Evolutionary conservation across 2,329 filamentous ascomycete species (phyloP), one percentile per base, ranked within the genome.

Genomic region (Mycosphaerella sp.): DNA sequence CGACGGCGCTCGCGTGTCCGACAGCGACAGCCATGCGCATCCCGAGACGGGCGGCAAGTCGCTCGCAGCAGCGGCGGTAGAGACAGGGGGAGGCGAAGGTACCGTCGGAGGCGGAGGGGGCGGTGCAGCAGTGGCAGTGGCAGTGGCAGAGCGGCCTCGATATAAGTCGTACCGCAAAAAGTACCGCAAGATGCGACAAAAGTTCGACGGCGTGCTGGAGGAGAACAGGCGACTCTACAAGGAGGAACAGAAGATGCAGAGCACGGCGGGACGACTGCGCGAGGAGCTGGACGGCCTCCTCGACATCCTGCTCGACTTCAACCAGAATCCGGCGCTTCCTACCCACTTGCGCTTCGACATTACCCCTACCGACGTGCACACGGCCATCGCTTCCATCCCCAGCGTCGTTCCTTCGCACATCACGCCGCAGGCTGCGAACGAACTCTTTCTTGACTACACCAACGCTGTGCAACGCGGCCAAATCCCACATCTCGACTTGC

Each of bases 241-340:
- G 64, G 79, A 87, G 51, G 90, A 93, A 71, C 87, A 88, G 70
- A 85, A 86, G 71, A 87, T 91, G 36, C 83, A 86, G 57, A 83
- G 85, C 61, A 86, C 89, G 3, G 87, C 89, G 21, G 90, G 88
- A 70, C 81, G 90, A 49, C 80, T 98, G 57, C 86, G 89, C 53
- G 84, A 95, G 65, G 87, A 96, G 73, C 95, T 95, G 64, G 92
- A 97, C 71, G 90, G 91, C 70, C 75, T 97, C 34, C 81, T 96
- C 51, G 92, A 97, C 64, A 75, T 96, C 9, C 81, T 97, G 34
- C 79, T 95, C 58, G 91, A 96, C 67, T 80, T 96, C 73, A 98
- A 98, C 73, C 83, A 87, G 48, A 87, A 83, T 42, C 77, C 85
- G n/a, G 57, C 52, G 48, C 58, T 64, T 29, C 59, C 63, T n/a